Evolutionary conservation across 164 flowering plant genomes (phyloP).

Genomic region (grape (Vitis vinifera)): DNA sequence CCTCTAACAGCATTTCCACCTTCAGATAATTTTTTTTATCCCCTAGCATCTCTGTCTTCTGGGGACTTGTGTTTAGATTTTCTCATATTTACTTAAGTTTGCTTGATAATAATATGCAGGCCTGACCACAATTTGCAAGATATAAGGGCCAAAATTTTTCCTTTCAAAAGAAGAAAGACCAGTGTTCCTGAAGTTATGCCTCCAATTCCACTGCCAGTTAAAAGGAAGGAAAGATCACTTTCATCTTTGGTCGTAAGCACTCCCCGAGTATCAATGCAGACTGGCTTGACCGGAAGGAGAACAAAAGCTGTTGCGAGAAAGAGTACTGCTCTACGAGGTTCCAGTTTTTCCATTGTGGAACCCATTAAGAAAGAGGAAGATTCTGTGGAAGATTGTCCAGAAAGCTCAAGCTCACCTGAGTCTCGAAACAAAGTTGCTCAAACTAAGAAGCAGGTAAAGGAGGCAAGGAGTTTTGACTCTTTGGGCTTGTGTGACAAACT

Average conservation of each 20-base stretch:
- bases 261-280: constrained; percentile 61
- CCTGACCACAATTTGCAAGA: constrained; percentile 92
- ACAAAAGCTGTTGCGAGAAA: constrained; percentile 67
- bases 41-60: neutral
- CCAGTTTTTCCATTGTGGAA: constrained; percentile 48
- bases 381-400: constrained; percentile 40
- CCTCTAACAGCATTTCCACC: too few relatives aligned
- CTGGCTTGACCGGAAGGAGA: constrained; percentile 78
- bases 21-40: neutral
- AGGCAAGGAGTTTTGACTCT: neutral
- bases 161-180: constrained; percentile 59
- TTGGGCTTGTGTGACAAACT: neutral
- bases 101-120: constrained; percentile 40
- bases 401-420: constrained; percentile 72
- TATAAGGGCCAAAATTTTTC: constrained; percentile 81
- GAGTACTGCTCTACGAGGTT: constrained; percentile 48
- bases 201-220: constrained; percentile 54
- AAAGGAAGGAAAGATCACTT: constrained; percentile 79
- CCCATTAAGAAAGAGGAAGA: constrained; percentile 55
- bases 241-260: constrained; percentile 68
- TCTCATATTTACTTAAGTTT: neutral
- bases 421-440: constrained; percentile 40
- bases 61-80: neutral
- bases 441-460: constrained; percentile 60
- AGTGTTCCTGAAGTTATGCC: constrained; percentile 62